Percentiles rank a stretch among this genome's conserved stretches.
These are phyloP conservation scores for Silene uniflora DNA, from an alignment of 148 eudicot species.

Conservation along the genomic window DNA sequence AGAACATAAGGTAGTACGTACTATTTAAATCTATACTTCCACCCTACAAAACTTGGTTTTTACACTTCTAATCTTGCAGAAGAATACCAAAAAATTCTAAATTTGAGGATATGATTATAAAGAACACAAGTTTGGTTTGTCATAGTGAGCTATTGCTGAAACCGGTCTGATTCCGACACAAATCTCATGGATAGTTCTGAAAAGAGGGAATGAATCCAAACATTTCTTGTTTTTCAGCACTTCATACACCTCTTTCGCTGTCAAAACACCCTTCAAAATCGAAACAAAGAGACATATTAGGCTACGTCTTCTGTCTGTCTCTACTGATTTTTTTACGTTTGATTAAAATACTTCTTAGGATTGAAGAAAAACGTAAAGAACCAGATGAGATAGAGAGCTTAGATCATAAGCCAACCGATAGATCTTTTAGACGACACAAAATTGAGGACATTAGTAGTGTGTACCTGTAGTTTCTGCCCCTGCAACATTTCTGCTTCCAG, in stretches of 20 bases:
- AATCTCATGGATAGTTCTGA: slow-evolving; percentile 88
- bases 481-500: slow-evolving; percentile 91
- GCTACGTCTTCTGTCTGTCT: no score
- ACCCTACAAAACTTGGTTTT: no score
- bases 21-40: no score
- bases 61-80: no score
- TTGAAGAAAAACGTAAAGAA: no score
- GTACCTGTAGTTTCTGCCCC: slow-evolving; percentile 95
- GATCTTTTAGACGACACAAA: background rate
- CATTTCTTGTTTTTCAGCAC: slow-evolving; percentile 64
- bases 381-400: background rate
- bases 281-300: background rate
- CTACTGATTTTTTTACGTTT: no score
- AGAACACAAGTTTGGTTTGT: slow-evolving; percentile 30
- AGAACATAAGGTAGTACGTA: no score
- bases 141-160: slow-evolving; percentile 66
- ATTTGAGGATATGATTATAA: slow-evolving; percentile 16
- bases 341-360: no score
- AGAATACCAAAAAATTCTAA: background rate
- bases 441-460: background rate
- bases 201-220: slow-evolving; percentile 82
- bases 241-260: slow-evolving; percentile 85
- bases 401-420: background rate
- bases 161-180: slow-evolving; percentile 68
- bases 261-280: slow-evolving; percentile 75